Evolutionary conservation across 1,284 basidiomycete species (phyloP), one percentile per base, ranked within the genome.

Genomic region (Cerioporus squamosus): DNA sequence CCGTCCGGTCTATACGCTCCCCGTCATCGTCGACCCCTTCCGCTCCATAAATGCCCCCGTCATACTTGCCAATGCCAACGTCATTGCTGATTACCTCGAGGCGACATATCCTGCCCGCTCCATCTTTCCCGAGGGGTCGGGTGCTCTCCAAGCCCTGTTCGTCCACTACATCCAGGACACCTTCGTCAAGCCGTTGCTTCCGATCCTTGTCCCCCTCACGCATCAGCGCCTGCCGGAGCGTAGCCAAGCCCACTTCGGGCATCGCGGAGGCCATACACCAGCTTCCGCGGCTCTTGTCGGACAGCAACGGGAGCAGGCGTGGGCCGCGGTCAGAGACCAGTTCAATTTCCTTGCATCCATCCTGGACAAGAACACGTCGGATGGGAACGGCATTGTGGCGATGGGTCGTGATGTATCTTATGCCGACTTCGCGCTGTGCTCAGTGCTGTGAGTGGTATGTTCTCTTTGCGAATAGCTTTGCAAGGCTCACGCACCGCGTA

Each of bases 1-100:
- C 3, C 75, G 78, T 12, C 80, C 83, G 1, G 73, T 88, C 10
- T 90, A 87, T 70, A 82, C 85, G 7, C 80, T 91, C 5, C 89
- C 88, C 5, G 85, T 85, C 45, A 82, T 91, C 60, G 75, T 86
- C 44, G 79, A 82, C 63, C 74, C 77, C 1, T 67, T 72, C 17
- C 68, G 70, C 9, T 63, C 73, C 68, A 65, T 74, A 68, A 31
- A 66, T 57, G 57, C 68, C 44, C 65, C 86, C 69, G 49, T 77
- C 73, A 66, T 85, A 8, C 72, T 89, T 29, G 81, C 86, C 23
- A 83, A 86, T 56, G 75, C 79, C 14, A 84, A 81, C 67, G 74
- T 69, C 53, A 91, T 91, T 56, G 85, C 85, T 3, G 88, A 90
- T 64, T 89, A 89, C 65, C 80, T 90, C n/a, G 88, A 90, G 66